These are phyloP conservation scores for Chalara sp. DNA, from an alignment of 2,329 filamentous ascomycete species.

Conservation along the genomic window DNA sequence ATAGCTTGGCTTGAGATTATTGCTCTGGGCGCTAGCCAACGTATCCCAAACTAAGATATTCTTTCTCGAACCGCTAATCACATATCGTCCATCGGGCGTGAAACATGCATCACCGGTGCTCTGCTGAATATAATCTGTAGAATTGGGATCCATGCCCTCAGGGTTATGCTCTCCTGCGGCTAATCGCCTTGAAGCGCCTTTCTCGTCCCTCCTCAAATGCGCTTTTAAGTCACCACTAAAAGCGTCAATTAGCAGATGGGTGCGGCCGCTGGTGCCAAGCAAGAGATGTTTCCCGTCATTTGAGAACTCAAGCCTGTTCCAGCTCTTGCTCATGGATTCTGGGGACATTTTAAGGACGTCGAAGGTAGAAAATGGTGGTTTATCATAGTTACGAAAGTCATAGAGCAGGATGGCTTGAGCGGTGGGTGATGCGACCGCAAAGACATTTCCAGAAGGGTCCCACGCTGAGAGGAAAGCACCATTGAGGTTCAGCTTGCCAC, in stretches of 20 bases:
- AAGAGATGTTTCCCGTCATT: slow-evolving; percentile 90
- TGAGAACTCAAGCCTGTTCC: slow-evolving; percentile 91
- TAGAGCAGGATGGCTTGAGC: slow-evolving; percentile 81
- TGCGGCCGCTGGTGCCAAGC: slow-evolving; percentile 73
- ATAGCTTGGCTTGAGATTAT: slow-evolving; percentile 56
- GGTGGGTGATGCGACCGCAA: slow-evolving; percentile 78
- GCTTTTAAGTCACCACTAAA: slow-evolving; percentile 77
- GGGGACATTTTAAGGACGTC: slow-evolving; percentile 57
- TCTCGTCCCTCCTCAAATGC: slow-evolving; percentile 53
- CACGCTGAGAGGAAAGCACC: slow-evolving; percentile 80
- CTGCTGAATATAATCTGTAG: slow-evolving; percentile 34
- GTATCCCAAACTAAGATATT: slow-evolving; percentile 87
- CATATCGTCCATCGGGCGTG: slow-evolving; percentile 80
- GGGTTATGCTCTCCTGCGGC: slow-evolving; percentile 43
- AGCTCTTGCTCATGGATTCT: slow-evolving; percentile 54
- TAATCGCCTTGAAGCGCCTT: slow-evolving; percentile 44
- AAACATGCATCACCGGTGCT: slow-evolving; percentile 79
- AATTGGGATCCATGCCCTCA: slow-evolving; percentile 19
- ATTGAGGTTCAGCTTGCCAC: slow-evolving; percentile 73
- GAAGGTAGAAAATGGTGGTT: slow-evolving; percentile 79
- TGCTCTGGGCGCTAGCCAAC: slow-evolving; percentile 45
- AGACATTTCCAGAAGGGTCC: slow-evolving; percentile 86
- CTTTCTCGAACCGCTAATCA: slow-evolving; percentile 70
- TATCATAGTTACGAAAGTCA: slow-evolving; percentile 89
- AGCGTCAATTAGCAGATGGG: slow-evolving; percentile 90